A percentile compares a stretch with the other conserved stretches of the same genome.
Evolutionary conservation across 2,329 filamentous ascomycete genomes (phyloP).

Genomic region (Pseudogymnoascus sp.): DNA sequence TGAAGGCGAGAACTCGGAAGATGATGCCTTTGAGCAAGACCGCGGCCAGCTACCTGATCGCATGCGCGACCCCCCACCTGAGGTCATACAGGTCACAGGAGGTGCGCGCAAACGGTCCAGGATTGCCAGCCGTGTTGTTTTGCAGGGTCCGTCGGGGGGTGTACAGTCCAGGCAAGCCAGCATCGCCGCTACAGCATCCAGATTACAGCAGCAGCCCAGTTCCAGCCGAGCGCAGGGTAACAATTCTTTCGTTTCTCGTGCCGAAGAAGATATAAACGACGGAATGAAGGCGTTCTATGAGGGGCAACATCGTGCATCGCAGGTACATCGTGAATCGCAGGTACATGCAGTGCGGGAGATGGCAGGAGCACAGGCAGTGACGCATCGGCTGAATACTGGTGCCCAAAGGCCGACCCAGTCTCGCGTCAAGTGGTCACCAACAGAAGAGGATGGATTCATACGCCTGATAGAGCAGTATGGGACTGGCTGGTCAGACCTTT

Average conservation of each 20-base stretch:
- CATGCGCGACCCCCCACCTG: background rate
- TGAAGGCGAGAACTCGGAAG: constrained; percentile 23
- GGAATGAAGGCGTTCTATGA: background rate
- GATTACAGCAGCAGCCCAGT: background rate
- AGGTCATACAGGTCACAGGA: background rate
- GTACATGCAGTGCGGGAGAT: background rate
- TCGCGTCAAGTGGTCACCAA: constrained; percentile 28
- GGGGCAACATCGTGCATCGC: constrained; percentile 3
- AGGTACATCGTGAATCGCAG: background rate
- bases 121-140: background rate
- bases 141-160: background rate
- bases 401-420: constrained; percentile 8
- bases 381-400: background rate
- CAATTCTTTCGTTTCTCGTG: background rate
- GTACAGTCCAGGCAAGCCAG: background rate
- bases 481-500: constrained; percentile 39
- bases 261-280: background rate
- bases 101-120: background rate
- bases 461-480: constrained; percentile 39
- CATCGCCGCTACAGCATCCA: background rate
- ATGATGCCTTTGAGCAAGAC: constrained; percentile 37
- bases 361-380: background rate
- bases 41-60: constrained; percentile 16
- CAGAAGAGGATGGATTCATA: constrained; percentile 37
- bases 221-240: background rate